Evolutionary conservation across 805 yeast species (phyloP).

Genomic region (Metschnikowia gruessii): DNA sequence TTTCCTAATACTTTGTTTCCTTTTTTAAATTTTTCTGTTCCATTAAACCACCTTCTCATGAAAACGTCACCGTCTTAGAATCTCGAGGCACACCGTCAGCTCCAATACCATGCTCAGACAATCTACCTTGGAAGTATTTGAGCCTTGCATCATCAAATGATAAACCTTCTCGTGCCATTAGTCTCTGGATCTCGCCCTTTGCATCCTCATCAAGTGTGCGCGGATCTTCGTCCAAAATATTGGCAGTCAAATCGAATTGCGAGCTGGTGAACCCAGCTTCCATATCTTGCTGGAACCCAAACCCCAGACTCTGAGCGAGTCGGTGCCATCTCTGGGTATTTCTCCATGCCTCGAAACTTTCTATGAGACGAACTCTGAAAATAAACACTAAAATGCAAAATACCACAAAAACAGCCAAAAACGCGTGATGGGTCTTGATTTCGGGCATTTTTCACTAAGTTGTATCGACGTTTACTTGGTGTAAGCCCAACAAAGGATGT

Average conservation of each 20-base stretch:
- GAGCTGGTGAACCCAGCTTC: conserved; percentile 57
- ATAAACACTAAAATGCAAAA: conserved; percentile 27
- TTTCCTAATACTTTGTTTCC: background rate
- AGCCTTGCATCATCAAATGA: conserved; percentile 71
- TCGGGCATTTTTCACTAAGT: background rate
- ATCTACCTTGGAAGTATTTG: conserved; percentile 43
- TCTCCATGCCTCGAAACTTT: conserved; percentile 7
- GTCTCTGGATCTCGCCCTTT: conserved; percentile 45
- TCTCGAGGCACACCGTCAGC: conserved; percentile 67
- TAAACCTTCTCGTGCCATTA: conserved; percentile 52
- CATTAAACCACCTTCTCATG: background rate
- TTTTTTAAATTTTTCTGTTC: background rate
- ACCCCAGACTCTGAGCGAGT: conserved; percentile 8
- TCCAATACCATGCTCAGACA: conserved; percentile 46
- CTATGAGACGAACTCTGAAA: conserved; percentile 28
- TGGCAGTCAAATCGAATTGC: conserved; percentile 50
- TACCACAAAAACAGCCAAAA: conserved; percentile 18
- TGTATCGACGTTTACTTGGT: background rate
- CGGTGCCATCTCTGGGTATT: conserved; percentile 16
- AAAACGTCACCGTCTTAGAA: conserved; percentile 57
- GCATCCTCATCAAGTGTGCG: conserved; percentile 55
- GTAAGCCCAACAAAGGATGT: background rate
- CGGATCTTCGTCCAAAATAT: conserved; percentile 45
- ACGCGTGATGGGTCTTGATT: conserved; percentile 17
- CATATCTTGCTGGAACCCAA: conserved; percentile 39